phyloP scores from a whole-genome alignment of 306 rosid genomes.

The Prunus mira region DNA sequence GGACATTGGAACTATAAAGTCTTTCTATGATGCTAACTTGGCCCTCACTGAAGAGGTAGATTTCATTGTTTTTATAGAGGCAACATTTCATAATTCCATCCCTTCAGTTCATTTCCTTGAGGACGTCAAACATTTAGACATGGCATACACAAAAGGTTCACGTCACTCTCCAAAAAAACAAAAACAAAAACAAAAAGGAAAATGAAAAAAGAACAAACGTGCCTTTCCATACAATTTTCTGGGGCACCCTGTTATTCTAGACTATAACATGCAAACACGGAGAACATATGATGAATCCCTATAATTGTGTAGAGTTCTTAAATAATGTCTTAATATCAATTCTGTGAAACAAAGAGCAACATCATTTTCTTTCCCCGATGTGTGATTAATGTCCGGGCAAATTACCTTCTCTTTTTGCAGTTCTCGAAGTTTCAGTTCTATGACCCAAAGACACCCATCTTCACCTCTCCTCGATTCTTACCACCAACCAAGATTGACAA shows the following conservation, averaged over 20 bases:
- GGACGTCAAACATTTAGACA: background rate
- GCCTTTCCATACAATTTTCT: background rate
- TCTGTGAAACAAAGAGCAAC: background rate
- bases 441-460: conserved; percentile 83
- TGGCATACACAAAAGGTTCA: background rate
- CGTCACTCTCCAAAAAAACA: background rate
- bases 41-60: conserved; percentile 89
- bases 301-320: background rate
- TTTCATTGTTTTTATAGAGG: conserved; percentile 9
- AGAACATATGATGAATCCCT: background rate
- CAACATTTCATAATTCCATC: background rate
- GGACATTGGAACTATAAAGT: conserved; percentile 82
- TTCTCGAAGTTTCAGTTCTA: conserved; percentile 69
- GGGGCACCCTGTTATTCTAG: background rate
- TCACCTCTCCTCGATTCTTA: conserved; percentile 84
- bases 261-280: background rate
- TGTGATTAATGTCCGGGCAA: conserved; percentile 19
- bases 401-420: conserved; percentile 37
- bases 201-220: background rate
- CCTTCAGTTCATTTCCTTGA: background rate
- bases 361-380: conserved; percentile 10
- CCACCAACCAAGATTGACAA: conserved; percentile 95
- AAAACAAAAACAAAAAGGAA: too few species aligned
- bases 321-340: background rate
- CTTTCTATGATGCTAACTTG: conserved; percentile 77